A percentile compares a stretch with the other conserved stretches of the same genome.
These are phyloP conservation scores for Melampsora americana DNA, from an alignment of 1,284 basidiomycete species.

Conservation along the genomic window DNA sequence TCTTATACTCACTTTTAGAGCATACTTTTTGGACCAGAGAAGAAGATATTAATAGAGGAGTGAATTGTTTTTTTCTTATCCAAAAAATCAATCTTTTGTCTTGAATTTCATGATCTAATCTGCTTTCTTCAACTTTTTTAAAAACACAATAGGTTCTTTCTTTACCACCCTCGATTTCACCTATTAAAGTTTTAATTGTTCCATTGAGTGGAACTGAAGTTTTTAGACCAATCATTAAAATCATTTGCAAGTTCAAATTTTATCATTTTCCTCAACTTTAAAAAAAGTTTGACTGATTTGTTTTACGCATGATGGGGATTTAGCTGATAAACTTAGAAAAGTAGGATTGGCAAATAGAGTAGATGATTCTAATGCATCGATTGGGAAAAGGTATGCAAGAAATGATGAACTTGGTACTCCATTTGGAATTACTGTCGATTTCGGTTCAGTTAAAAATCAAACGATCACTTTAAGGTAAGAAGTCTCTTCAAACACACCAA, in stretches of 20 bases:
- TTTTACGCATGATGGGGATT: constrained; percentile 40
- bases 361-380: constrained; percentile 90
- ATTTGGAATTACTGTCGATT: constrained; percentile 93
- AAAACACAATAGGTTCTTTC: constrained; percentile 68
- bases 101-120: constrained; percentile 39
- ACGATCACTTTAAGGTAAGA: constrained; percentile 78
- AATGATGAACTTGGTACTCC: constrained; percentile 99
- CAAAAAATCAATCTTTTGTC: constrained; percentile 34
- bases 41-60: constrained; percentile 80
- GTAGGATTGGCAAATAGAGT: constrained; percentile 86
- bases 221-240: constrained; percentile 76
- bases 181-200: constrained; percentile 93
- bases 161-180: constrained; percentile 83
- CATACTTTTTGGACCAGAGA: constrained; percentile 95
- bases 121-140: constrained; percentile 27
- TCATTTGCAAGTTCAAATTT: constrained; percentile 71
- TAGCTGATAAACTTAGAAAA: constrained; percentile 78
- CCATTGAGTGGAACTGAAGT: constrained; percentile 85
- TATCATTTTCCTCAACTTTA: constrained; percentile 44
- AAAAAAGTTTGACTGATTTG: constrained; percentile 39
- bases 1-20: constrained; percentile 89
- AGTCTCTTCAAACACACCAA: no score
- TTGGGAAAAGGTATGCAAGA: constrained; percentile 93
- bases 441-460: constrained; percentile 82
- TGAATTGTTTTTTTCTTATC: constrained; percentile 53